Percentiles rank a stretch among this genome's conserved stretches.
Conservation (phyloP, 177 flowering plant species). For the Vitis hybrid region DNA sequence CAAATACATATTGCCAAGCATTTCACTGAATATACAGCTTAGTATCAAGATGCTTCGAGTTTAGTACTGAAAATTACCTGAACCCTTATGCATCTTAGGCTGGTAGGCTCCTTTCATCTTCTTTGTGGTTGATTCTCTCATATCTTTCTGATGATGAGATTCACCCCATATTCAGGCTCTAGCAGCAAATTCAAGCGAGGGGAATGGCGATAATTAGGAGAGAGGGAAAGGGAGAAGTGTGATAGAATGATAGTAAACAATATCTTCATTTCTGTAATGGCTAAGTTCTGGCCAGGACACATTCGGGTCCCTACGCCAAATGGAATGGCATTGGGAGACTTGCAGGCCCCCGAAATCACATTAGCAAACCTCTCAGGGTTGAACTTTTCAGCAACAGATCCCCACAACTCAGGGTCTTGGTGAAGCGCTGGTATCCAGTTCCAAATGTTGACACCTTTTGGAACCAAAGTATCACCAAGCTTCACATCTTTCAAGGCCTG, state of each 20-base stretch:
- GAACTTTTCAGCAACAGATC: conserved; percentile 13
- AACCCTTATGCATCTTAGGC: no score
- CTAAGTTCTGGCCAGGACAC: conserved; percentile 17
- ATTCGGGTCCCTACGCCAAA: conserved; percentile 15
- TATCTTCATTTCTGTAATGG: conserved; percentile 14
- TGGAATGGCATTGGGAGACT: conserved; percentile 14
- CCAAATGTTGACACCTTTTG: conserved; percentile 12
- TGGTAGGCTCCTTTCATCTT: no score
- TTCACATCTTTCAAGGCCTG: conserved; percentile 13
- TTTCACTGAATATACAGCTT: no score
- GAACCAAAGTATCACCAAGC: conserved; percentile 5
- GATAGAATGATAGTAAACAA: conserved; percentile 8
- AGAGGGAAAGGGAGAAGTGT: conserved; percentile 5
- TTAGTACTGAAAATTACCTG: no score
- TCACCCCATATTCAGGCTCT: conserved; percentile 17
- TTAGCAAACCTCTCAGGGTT: conserved; percentile 16
- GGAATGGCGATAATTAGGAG: conserved; percentile 15
- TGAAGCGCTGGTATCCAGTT: conserved; percentile 12
- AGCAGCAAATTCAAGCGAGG: conserved; percentile 13
- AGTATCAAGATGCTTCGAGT: no score
- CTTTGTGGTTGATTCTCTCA: no score
- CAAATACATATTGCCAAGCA: no score
- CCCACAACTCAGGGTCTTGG: conserved; percentile 15
- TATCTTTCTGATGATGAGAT: conserved; percentile 7
- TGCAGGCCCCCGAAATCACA: conserved; percentile 11